phyloP scores from a whole-genome alignment of 495 filamentous ascomycete species.

The Penicillium steckii region DNA sequence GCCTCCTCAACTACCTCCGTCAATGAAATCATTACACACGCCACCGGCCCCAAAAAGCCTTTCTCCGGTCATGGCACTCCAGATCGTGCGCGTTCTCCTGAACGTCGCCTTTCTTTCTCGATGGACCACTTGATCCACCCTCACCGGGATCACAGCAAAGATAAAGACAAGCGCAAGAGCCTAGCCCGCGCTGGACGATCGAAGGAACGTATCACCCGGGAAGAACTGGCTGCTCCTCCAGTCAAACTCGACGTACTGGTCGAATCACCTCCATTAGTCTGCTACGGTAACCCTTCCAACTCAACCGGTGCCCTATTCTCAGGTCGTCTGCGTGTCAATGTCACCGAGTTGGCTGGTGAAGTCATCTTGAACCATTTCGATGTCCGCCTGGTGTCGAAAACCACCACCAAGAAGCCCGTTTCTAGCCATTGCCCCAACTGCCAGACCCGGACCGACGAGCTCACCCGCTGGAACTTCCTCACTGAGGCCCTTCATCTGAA shows the following conservation, averaged over 20 bases:
- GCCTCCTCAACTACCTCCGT: constrained; percentile 43
- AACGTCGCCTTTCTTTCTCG: constrained; percentile 43
- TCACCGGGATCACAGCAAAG: constrained; percentile 43
- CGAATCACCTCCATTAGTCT: constrained; percentile 86
- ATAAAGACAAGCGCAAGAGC: constrained; percentile 42
- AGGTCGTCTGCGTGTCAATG: constrained; percentile 71
- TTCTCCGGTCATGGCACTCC: constrained; percentile 14
- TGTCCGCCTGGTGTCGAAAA: constrained; percentile 64
- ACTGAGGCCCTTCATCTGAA: constrained; percentile 61
- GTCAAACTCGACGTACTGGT: constrained; percentile 73
- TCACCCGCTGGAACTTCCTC: constrained; percentile 79
- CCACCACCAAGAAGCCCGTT: constrained; percentile 77
- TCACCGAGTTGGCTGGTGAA: constrained; percentile 54
- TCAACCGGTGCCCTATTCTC: constrained; percentile 88
- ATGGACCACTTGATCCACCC: constrained; percentile 49
- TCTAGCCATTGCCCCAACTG: constrained; percentile 74
- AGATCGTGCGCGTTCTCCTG: constrained; percentile 39
- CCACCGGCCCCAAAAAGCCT: constrained; percentile 31
- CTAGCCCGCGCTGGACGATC: constrained; percentile 38
- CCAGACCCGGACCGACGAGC: constrained; percentile 60
- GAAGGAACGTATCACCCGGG: constrained; percentile 36
- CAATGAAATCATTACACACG: constrained; percentile 36
- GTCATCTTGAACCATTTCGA: constrained; percentile 68
- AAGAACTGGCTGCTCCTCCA: constrained; percentile 28
- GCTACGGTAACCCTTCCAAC: constrained; percentile 70